Percentiles rank a stretch among this genome's conserved stretches.
phyloP scores from a whole-genome alignment of 176 grass and related monocot genomes.

The Thinopyrum elongatum region DNA sequence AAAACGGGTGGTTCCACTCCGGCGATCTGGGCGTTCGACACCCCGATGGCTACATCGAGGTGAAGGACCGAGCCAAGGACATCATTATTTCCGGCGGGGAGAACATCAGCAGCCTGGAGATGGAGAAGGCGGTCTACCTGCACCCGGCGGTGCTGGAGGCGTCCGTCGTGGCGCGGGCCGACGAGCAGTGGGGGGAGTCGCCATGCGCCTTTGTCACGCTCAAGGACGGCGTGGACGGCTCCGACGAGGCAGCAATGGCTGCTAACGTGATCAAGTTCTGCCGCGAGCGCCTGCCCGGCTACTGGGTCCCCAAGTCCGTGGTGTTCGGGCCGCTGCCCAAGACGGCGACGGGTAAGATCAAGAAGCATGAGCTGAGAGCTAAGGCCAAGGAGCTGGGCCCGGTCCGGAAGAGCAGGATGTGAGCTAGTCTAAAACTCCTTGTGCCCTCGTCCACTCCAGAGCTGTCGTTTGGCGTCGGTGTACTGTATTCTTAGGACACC shows the following conservation, averaged over 20 bases:
- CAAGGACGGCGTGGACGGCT: constrained; percentile 49
- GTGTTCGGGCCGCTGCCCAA: constrained; percentile 91
- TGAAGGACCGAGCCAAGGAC: constrained; percentile 95
- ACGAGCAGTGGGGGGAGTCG: constrained; percentile 93
- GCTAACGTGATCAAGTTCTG: constrained; percentile 71
- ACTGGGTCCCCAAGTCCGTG: constrained; percentile 95
- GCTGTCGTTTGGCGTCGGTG: background rate
- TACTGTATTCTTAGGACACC: background rate
- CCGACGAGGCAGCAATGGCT: constrained; percentile 51
- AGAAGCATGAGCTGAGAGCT: constrained; percentile 84
- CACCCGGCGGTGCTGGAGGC: constrained; percentile 84
- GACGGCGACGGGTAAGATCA: constrained; percentile 95
- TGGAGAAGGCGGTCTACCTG: constrained; percentile 79
- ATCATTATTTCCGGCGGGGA: constrained; percentile 98
- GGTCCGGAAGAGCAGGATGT: constrained; percentile 73
- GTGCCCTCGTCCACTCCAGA: background rate
- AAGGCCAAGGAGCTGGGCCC: constrained; percentile 85
- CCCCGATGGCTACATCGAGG: constrained; percentile 78
- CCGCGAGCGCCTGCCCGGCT: constrained; percentile 70
- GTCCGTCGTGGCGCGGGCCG: constrained; percentile 78
- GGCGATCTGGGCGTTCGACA: constrained; percentile 84
- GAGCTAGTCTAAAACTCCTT: background rate
- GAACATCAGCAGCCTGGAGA: constrained; percentile 96
- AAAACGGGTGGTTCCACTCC: constrained; percentile 90
- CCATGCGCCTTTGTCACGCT: constrained; percentile 83